These are phyloP conservation scores for Kwoniella dejecticola DNA, from an alignment of 768 basidiomycete species.

Conservation along the genomic window DNA sequence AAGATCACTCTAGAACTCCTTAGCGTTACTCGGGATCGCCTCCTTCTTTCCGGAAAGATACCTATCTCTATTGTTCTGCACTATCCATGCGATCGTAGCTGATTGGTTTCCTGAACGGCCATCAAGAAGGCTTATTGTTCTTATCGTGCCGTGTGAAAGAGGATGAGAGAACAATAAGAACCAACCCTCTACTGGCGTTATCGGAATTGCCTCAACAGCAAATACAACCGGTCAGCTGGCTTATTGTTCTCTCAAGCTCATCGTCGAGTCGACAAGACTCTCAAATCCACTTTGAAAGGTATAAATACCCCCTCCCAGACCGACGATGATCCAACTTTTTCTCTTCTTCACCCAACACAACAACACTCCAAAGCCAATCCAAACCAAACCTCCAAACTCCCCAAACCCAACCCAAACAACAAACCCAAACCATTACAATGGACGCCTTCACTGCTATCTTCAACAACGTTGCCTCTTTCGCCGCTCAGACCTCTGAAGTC, in stretches of 20 bases:
- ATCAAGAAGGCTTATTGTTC: no score
- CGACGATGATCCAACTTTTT: not conserved
- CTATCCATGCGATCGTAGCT: no score
- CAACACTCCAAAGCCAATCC: not conserved
- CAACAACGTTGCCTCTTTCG: constrained; percentile 17
- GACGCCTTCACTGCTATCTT: constrained; percentile 39
- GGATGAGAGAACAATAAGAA: no score
- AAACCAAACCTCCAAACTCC: constrained; percentile 4
- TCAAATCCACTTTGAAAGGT: not conserved
- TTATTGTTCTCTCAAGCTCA: not conserved
- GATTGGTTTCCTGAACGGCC: no score
- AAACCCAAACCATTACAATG: constrained; percentile 41
- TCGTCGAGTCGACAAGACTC: no score
- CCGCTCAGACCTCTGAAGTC: constrained; percentile 17
- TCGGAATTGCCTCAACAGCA: no score
- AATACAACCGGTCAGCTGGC: no score
- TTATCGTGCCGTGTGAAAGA: no score
- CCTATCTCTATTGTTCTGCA: constrained; percentile 8
- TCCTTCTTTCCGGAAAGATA: not conserved
- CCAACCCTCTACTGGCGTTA: no score
- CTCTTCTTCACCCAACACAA: constrained; percentile 5
- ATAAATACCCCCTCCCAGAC: not conserved
- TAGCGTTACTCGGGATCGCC: no score
- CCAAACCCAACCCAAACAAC: constrained; percentile 26
- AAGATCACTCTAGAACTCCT: no score